These are phyloP conservation scores for Saturnispora hagleri DNA, from an alignment of 805 yeast genomes.

Conservation along the genomic window DNA sequence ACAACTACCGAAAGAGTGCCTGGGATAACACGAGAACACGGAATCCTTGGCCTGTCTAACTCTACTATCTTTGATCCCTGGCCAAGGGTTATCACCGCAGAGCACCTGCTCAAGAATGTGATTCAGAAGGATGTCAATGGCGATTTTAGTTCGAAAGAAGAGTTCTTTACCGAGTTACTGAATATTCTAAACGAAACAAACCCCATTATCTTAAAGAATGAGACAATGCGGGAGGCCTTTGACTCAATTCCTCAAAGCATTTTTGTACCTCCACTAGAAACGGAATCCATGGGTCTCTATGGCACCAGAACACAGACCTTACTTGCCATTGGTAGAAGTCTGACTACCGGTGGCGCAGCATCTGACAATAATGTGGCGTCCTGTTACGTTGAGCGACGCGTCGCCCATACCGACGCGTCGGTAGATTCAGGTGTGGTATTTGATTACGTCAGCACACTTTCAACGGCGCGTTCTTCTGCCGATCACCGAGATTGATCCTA, in stretches of 20 bases:
- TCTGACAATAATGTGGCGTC: background rate
- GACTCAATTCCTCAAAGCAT: slow-evolving; percentile 2
- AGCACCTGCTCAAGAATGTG: slow-evolving; percentile 43
- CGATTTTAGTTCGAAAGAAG: slow-evolving; percentile 22
- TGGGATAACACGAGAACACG: slow-evolving; percentile 13
- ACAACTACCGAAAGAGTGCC: slow-evolving; percentile 7
- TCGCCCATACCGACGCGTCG: background rate
- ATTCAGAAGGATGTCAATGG: slow-evolving; percentile 21
- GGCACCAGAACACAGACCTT: slow-evolving; percentile 14
- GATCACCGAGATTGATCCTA: background rate
- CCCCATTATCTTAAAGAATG: slow-evolving; percentile 14
- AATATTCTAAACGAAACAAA: slow-evolving; percentile 40
- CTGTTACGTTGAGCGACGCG: background rate
- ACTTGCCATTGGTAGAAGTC: slow-evolving; percentile 5
- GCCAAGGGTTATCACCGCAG: slow-evolving; percentile 64
- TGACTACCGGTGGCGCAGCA: background rate
- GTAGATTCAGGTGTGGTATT: background rate
- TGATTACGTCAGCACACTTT: background rate
- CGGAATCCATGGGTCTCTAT: slow-evolving; percentile 5
- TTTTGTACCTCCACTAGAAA: slow-evolving; percentile 7
- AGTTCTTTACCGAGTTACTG: slow-evolving; percentile 44
- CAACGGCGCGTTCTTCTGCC: background rate
- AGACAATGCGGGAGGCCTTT: background rate
- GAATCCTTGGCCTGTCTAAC: slow-evolving; percentile 55
- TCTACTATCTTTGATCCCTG: slow-evolving; percentile 62